Base-by-base conservation (phyloP, 208 protist species). In the Crithidia bombi region DNA sequence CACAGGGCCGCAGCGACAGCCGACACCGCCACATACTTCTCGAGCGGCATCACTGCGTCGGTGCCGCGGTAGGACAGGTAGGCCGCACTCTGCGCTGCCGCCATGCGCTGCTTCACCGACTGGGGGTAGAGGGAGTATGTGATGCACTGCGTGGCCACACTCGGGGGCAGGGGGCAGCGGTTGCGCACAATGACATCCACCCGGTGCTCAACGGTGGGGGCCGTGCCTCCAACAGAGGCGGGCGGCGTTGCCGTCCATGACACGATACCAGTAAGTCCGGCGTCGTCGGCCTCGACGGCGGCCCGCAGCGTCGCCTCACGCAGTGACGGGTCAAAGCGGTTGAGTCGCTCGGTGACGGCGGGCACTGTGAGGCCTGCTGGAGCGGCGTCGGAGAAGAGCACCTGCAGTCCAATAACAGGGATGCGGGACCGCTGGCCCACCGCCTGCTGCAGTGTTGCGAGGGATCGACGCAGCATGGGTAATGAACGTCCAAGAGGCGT, bases 21-120 rank as follows among this genome's bases (percentile, higher is more conserved):
- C 21, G 59, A 70, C 35, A 81, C 55, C 14, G 69, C 30, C 21
- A 57, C 59, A 50, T 73, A 77, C 57, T 61, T 39, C 65, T 81
- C 68, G 23, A 81, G 44, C 32, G 75, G 69, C 9, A 54, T 11
- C 1, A 76, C 11, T 5, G 11, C 38, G 17, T 56, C 57, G 15
- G 56, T 70, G 10, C 63, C 55, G 32, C 47, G 50, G 69, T 77
- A 78, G 7, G 65, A 70, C 11, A 76, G 52, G 25, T 61, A 76
- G 17, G 55, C 63, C 2, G 55, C 64, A 36, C 65, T 72, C 30
- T 68, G 41, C 30, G 39, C 56, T 15, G 3, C 19, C 0, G 19
- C 19, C 46, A 76, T 58, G 11, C 3, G 19, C 57, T 39, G 39
- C 69, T 69, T 81, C 19, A 72, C 17, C 12, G 56, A 32, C n/a